A percentile compares a stretch with the other conserved stretches of the same genome.
phyloP scores from a whole-genome alignment of 129 eudicot genomes.

The Helichrysum umbraculigerum region DNA sequence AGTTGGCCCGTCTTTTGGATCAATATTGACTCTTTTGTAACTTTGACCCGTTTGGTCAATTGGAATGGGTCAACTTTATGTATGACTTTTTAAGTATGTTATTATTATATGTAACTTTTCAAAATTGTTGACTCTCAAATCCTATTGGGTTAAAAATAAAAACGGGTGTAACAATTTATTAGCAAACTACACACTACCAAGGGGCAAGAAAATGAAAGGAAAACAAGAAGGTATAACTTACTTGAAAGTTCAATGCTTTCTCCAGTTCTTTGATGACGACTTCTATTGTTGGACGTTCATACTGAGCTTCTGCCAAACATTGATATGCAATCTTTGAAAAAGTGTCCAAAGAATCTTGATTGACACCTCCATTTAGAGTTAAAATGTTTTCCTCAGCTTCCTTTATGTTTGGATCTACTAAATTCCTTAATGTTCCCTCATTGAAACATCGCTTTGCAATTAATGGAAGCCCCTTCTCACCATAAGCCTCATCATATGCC shows the following conservation, averaged over 20 bases:
- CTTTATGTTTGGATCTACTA: not conserved
- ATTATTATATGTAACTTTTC: too few relatives aligned
- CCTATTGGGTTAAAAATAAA: too few relatives aligned
- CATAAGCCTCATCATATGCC: not conserved
- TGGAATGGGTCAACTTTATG: too few relatives aligned
- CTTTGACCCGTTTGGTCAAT: too few relatives aligned
- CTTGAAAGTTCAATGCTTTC: not conserved
- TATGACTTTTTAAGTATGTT: too few relatives aligned
- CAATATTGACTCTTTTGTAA: too few relatives aligned
- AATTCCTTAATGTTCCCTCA: not conserved
- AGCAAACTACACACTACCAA: too few relatives aligned
- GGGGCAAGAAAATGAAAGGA: too few relatives aligned
- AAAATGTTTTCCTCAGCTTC: not conserved
- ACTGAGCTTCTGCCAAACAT: not conserved
- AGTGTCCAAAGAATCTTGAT: not conserved
- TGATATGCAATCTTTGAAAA: not conserved
- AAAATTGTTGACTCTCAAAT: too few relatives aligned
- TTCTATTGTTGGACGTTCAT: not conserved
- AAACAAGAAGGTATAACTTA: not conserved
- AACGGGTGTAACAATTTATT: too few relatives aligned
- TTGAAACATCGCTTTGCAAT: not conserved
- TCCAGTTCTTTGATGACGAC: not conserved
- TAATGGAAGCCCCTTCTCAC: not conserved
- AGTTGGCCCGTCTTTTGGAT: too few relatives aligned
- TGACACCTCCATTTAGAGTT: not conserved